These are phyloP conservation scores for Buddleja alternifolia DNA, from an alignment of 257 asterid genomes.

Conservation along the genomic window DNA sequence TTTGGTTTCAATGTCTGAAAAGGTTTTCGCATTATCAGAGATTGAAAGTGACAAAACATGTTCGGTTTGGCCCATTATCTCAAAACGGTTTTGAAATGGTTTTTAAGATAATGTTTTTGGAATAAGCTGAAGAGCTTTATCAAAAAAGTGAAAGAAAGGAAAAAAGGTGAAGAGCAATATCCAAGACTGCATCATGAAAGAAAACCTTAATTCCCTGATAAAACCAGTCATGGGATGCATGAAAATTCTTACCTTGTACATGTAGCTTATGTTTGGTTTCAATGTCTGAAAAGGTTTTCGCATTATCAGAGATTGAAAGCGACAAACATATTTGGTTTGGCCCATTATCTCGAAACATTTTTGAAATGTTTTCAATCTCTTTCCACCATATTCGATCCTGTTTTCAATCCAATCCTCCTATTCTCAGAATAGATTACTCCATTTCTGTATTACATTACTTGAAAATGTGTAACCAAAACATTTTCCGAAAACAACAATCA, in stretches of 20 bases:
- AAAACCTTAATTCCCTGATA: constrained; percentile 10
- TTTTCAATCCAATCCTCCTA: constrained; percentile 16
- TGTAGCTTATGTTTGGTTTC: constrained; percentile 8
- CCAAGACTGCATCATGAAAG: constrained; percentile 3
- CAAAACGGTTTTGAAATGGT: not conserved
- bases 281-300: not conserved
- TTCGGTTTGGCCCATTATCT: not conserved
- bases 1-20: not conserved
- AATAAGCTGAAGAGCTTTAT: constrained; percentile 7
- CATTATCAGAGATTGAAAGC: constrained; percentile 13
- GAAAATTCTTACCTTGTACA: constrained; percentile 3
- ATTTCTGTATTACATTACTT: constrained; percentile 20
- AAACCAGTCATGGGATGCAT: not conserved
- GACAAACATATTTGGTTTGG: not conserved
- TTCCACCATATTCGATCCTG: not conserved
- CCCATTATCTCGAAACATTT: not conserved
- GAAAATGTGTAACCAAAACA: not conserved
- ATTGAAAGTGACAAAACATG: constrained; percentile 5
- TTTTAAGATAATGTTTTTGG: constrained; percentile 2
- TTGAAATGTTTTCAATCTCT: not conserved
- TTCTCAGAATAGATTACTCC: not conserved
- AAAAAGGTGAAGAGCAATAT: not conserved
- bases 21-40: not conserved
- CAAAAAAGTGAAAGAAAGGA: not conserved
- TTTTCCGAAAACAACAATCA: too few species aligned